A percentile compares a stretch with the other conserved stretches of the same genome.
Evolutionary conservation across 1,284 basidiomycete species (phyloP).

Genomic region (Chiua sp.): DNA sequence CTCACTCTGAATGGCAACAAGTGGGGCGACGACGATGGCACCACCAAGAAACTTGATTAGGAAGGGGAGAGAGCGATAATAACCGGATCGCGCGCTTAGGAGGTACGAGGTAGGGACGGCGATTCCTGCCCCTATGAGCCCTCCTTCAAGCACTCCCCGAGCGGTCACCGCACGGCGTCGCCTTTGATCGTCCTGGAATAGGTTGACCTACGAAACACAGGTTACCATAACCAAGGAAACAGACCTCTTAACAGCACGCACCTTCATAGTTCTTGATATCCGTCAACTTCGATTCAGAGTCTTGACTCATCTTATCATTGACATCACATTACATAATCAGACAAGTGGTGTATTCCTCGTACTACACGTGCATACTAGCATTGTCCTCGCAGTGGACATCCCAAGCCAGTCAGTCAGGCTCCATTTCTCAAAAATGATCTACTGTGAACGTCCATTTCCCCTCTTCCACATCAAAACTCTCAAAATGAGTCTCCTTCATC

Average conservation of each 20-base stretch:
- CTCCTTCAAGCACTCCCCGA: constrained; percentile 70
- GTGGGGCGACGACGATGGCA: constrained; percentile 70
- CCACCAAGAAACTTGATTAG: constrained; percentile 80
- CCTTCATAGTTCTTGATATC: constrained; percentile 23
- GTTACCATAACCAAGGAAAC: not conserved
- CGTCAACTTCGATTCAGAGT: no score
- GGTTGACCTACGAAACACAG: constrained; percentile 41
- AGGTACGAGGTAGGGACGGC: constrained; percentile 64
- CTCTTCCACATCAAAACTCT: constrained; percentile 78
- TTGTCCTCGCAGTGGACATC: not conserved
- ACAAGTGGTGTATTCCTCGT: no score
- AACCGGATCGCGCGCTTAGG: constrained; percentile 58
- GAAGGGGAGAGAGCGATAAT: constrained; percentile 73
- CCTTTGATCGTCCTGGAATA: constrained; percentile 48
- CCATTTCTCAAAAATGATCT: constrained; percentile 76
- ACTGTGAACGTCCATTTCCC: constrained; percentile 96
- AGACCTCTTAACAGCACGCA: constrained; percentile 1
- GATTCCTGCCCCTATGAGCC: constrained; percentile 54
- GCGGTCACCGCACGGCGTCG: constrained; percentile 57
- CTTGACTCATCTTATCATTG: no score
- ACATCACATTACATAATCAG: no score
- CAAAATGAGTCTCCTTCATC: constrained; percentile 88
- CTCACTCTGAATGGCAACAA: constrained; percentile 80
- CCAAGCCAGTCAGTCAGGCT: constrained; percentile 1
- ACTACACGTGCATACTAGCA: no score